These are phyloP conservation scores for Sesbania bispinosa DNA, from an alignment of 306 rosid species.

Conservation along the genomic window DNA sequence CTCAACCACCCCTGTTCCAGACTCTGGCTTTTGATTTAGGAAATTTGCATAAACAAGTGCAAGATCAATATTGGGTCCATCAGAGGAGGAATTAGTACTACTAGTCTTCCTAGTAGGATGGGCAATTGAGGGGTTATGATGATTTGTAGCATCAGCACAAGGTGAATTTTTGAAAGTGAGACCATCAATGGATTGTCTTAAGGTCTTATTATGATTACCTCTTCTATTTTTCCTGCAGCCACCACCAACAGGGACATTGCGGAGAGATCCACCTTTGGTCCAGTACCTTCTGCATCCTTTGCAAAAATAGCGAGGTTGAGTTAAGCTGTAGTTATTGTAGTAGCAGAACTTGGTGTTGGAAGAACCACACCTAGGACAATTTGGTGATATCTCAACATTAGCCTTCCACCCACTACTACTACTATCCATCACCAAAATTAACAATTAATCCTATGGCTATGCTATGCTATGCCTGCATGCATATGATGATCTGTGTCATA, in stretches of 20 bases:
- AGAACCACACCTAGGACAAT: constrained; percentile 77
- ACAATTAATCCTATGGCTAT: too few relatives aligned
- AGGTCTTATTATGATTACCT: constrained; percentile 24
- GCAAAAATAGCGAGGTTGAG: constrained; percentile 85
- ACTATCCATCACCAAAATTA: constrained; percentile 48
- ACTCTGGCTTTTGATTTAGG: constrained; percentile 55
- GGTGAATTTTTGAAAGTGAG: constrained; percentile 22
- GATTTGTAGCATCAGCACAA: neutral
- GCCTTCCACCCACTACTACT: constrained; percentile 66
- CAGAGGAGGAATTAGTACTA: too few relatives aligned
- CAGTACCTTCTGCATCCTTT: constrained; percentile 77
- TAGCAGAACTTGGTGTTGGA: constrained; percentile 81
- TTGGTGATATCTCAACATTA: constrained; percentile 57
- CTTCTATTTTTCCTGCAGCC: constrained; percentile 50
- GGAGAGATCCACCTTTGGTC: constrained; percentile 85
- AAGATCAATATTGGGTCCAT: constrained; percentile 67
- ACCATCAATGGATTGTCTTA: constrained; percentile 28
- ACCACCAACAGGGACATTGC: constrained; percentile 74
- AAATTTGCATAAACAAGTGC: constrained; percentile 77
- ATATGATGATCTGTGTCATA: constrained; percentile 34
- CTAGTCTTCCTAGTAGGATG: constrained; percentile 19
- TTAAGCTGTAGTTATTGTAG: constrained; percentile 81
- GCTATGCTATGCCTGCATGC: too few relatives aligned
- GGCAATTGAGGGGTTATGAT: neutral
- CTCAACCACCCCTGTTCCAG: constrained; percentile 14